phyloP scores from a whole-genome alignment of 2,329 filamentous ascomycete species.

The Metarhizium anisopliae region DNA sequence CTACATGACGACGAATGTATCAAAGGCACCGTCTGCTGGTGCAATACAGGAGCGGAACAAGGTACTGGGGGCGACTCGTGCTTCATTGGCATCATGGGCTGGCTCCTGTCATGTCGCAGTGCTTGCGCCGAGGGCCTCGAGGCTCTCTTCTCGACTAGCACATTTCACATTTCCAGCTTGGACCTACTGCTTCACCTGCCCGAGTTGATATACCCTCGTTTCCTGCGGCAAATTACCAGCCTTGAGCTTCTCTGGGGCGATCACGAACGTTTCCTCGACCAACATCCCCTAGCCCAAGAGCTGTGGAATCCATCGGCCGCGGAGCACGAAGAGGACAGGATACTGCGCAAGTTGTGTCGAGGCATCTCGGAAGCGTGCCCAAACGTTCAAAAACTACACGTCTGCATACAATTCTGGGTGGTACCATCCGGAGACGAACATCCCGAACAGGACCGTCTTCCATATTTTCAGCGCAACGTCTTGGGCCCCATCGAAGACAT shows the following conservation, averaged over 20 bases:
- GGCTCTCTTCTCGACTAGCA: slow-evolving; percentile 15
- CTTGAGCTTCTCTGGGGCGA: not conserved
- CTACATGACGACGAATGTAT: slow-evolving; percentile 1
- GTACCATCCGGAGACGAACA: not conserved
- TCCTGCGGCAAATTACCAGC: not conserved
- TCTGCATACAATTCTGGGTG: not conserved
- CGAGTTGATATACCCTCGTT: not conserved
- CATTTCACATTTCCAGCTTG: slow-evolving; percentile 6
- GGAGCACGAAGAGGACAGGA: no score
- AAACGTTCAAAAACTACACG: no score
- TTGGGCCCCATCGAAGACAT: slow-evolving; percentile 2
- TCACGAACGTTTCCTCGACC: not conserved
- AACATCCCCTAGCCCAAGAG: not conserved
- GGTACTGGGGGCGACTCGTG: not conserved
- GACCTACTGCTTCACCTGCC: not conserved
- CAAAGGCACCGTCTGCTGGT: not conserved
- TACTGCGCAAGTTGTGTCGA: no score
- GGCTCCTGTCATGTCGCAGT: slow-evolving; percentile 14
- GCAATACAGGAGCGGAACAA: not conserved
- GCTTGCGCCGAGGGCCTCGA: slow-evolving; percentile 14
- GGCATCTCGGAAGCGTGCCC: no score
- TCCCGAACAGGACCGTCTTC: not conserved
- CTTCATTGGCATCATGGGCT: slow-evolving; percentile 15
- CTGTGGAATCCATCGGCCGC: not conserved
- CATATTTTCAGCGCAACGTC: slow-evolving; percentile 1